Conservation (phyloP, 139 green algal genomes). For the Micractinium sp. region DNA sequence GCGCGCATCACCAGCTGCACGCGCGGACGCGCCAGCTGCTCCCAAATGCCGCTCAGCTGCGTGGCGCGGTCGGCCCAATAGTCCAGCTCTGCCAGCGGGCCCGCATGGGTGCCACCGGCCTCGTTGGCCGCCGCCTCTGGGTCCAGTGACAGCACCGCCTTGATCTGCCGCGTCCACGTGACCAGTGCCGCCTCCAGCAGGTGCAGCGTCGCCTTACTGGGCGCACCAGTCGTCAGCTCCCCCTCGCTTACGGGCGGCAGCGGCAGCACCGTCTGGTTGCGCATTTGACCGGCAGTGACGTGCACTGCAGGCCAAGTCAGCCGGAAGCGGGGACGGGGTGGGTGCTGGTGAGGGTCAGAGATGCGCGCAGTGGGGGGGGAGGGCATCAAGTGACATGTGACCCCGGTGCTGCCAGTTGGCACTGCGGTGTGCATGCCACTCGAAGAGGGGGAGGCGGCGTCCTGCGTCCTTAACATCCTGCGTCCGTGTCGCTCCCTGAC, state of each 20-base stretch:
- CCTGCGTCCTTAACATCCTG: too few species aligned
- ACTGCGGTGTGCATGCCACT: neutral
- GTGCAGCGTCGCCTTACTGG: conserved; percentile 86
- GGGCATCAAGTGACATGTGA: neutral
- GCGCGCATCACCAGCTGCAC: conserved; percentile 78
- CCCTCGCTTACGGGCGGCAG: conserved; percentile 61
- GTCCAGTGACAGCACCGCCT: conserved; percentile 87
- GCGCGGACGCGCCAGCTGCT: conserved; percentile 74
- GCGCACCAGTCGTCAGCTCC: conserved; percentile 22
- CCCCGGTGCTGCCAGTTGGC: neutral
- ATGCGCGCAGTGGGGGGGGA: neutral
- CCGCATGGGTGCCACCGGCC: conserved; percentile 61
- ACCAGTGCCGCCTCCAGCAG: conserved; percentile 84
- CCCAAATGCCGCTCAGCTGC: conserved; percentile 85
- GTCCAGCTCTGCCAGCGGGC: conserved; percentile 85
- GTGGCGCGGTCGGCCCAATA: conserved; percentile 86
- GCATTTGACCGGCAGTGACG: conserved; percentile 82
- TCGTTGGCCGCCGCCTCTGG: conserved; percentile 48
- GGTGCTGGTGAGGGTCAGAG: neutral
- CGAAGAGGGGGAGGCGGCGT: too few species aligned
- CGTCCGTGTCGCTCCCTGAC: too few species aligned
- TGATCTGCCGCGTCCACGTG: conserved; percentile 93
- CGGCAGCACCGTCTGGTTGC: conserved; percentile 89
- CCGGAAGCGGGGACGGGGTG: neutral
- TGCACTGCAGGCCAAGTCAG: conserved; percentile 54